phyloP scores from a whole-genome alignment of 1,284 basidiomycete genomes.

The Malassezia caprae region DNA sequence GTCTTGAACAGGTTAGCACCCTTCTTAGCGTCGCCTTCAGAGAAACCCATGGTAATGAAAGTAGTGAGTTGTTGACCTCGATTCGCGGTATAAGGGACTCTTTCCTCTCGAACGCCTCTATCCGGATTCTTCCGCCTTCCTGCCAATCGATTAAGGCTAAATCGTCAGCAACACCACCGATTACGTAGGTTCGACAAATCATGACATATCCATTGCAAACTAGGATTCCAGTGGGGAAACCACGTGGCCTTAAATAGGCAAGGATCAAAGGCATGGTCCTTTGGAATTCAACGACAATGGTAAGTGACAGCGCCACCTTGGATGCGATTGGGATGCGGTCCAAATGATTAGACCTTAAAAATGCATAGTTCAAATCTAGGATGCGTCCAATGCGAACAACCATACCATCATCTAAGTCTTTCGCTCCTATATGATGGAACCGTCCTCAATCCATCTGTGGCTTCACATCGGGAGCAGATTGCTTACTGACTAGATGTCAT shows the following conservation, averaged over 20 bases:
- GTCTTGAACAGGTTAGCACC: slow-evolving; percentile 54
- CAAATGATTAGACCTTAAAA: slow-evolving; percentile 30
- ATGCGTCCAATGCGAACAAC: slow-evolving; percentile 30
- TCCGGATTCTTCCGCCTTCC: slow-evolving; percentile 6
- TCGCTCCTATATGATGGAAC: slow-evolving; percentile 44
- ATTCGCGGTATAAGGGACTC: background rate
- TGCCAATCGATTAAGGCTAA: background rate
- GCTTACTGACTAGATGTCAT: background rate
- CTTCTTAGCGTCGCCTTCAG: slow-evolving; percentile 39
- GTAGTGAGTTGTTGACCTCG: background rate
- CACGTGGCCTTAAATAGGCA: background rate
- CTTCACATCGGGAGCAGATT: background rate
- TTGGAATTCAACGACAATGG: background rate
- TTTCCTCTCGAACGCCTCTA: background rate
- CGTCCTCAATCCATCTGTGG: background rate
- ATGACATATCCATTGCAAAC: background rate
- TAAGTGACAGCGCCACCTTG: background rate
- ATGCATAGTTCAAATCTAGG: slow-evolving; percentile 43
- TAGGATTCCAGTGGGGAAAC: background rate
- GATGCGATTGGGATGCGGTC: background rate
- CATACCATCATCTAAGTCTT: slow-evolving; percentile 39
- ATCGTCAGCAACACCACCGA: background rate
- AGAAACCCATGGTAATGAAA: slow-evolving; percentile 28
- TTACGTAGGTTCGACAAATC: background rate
- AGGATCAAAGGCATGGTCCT: background rate